Evolutionary conservation across 208 protist species (phyloP), one percentile per base, ranked within the genome.

Genomic region (Acanthamoeba polyphaga): DNA sequence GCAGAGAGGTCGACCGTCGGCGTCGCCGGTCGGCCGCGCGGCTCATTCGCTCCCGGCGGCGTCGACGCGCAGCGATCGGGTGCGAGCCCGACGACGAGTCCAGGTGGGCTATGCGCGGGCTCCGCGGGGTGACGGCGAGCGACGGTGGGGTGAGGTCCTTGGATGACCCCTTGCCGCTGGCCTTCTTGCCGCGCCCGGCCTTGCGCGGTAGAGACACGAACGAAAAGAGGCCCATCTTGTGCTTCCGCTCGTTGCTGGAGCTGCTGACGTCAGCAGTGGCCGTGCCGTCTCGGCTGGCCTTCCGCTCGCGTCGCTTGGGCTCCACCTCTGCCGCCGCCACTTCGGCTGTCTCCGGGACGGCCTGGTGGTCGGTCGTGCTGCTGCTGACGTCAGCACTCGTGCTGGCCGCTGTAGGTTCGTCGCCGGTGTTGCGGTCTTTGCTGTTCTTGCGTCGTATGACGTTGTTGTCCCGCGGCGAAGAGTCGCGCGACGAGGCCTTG

Each of bases 131-230:
- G 46, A 53, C 74, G 3, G 46, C 49, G 32, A 84, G 74, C 15
- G 74, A 84, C 15, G 74, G 74, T n/a, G 74, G 74, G 17, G 74
- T 84, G 74, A 55, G 74, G 46, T 84, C 74, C 43, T 84, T 84
- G 32, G 74, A 84, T n/a, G 46, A 53, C 29, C 38, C 74, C 74
- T 84, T 84, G 46, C 19, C 32, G 15, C 74, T 4, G 22, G 15
- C 22, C 74, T 53, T 53, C 43, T 46, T 46, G 43, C 43, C 43
- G 3, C 43, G 43, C 43, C 43, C 43, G 34, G 4, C 32, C 74
- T 84, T 84, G 27, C 74, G 74, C 32, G 74, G 74, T 3, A 84
- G 74, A 7, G 74, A 84, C 32, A 84, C 74, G 34, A 84, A 84
- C 22, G 74, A 84, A n/a, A 51, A n/a, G 15, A 84, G 49, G 19